These are phyloP conservation scores for Aspergillus tamarii DNA, from an alignment of 2,329 filamentous ascomycete genomes.

Conservation along the genomic window DNA sequence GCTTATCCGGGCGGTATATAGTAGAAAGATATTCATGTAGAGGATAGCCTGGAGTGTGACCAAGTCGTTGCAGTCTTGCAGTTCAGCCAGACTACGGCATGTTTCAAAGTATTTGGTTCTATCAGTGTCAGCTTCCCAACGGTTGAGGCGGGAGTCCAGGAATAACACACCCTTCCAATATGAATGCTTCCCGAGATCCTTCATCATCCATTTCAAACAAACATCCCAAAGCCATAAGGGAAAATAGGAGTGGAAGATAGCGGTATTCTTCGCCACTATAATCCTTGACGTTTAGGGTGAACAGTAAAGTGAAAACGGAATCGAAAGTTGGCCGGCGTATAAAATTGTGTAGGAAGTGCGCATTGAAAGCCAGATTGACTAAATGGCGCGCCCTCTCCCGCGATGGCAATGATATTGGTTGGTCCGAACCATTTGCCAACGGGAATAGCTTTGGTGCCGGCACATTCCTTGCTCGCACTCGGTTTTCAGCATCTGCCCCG, in stretches of 20 bases:
- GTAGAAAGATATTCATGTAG: slow-evolving; percentile 17
- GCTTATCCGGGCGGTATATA: slow-evolving; percentile 8
- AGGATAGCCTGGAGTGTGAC: slow-evolving; percentile 17
- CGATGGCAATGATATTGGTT: neutral
- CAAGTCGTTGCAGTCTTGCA: slow-evolving; percentile 13
- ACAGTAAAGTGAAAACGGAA: slow-evolving; percentile 11
- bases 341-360: slow-evolving; percentile 13
- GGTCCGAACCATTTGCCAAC: neutral
- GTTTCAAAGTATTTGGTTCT: slow-evolving; percentile 13
- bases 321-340: slow-evolving; percentile 15
- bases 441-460: neutral
- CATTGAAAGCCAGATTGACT: slow-evolving; percentile 12
- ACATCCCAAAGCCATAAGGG: slow-evolving; percentile 15
- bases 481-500: slow-evolving; percentile 1
- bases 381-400: neutral
- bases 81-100: slow-evolving; percentile 9
- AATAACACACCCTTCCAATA: slow-evolving; percentile 5
- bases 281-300: slow-evolving; percentile 10
- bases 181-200: neutral
- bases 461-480: neutral
- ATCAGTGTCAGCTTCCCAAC: neutral
- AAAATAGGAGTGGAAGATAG: slow-evolving; percentile 12
- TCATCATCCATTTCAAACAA: neutral
- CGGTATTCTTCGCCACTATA: slow-evolving; percentile 10
- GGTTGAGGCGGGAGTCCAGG: neutral